Evolutionary conservation across 805 yeast genomes (phyloP).

Genomic region (Jamesozyma piceae): DNA sequence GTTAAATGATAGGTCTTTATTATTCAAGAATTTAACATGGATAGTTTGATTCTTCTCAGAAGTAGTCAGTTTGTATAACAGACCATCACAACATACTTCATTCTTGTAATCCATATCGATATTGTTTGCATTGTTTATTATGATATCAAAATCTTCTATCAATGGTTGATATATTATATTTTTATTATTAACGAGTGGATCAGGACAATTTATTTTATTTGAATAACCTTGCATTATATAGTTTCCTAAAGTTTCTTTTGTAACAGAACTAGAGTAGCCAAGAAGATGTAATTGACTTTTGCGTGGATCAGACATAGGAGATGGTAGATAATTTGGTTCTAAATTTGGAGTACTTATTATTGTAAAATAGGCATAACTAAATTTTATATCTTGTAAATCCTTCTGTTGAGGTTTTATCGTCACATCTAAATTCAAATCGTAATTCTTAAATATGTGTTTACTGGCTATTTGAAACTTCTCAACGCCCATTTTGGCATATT

Average conservation of each 20-base stretch:
- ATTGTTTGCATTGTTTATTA: conserved; percentile 6
- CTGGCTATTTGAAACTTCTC: conserved; percentile 70
- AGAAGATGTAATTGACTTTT: conserved; percentile 17
- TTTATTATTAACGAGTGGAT: neutral
- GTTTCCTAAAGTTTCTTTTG: conserved; percentile 7
- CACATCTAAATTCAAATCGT: conserved; percentile 19
- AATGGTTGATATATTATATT: conserved; percentile 14
- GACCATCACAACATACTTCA: conserved; percentile 28
- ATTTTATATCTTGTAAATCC: neutral
- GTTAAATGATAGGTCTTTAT: conserved; percentile 2
- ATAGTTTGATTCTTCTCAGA: conserved; percentile 3
- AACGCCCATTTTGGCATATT: conserved; percentile 52
- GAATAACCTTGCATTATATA: conserved; percentile 24
- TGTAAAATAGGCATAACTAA: conserved; percentile 22
- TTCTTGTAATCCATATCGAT: conserved; percentile 6
- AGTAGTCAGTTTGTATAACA: conserved; percentile 17
- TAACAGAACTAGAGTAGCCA: conserved; percentile 16
- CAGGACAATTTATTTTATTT: conserved; percentile 10
- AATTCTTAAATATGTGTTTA: conserved; percentile 36
- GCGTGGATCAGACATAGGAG: conserved; percentile 23
- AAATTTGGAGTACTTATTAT: conserved; percentile 23
- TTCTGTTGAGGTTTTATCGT: conserved; percentile 4
- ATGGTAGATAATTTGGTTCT: conserved; percentile 24
- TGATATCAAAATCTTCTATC: conserved; percentile 11
- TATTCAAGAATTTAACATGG: conserved; percentile 7